Evolutionary conservation across 139 green algal genomes (phyloP).

Genomic region (Auxenochlorella pyrenoidosa): DNA sequence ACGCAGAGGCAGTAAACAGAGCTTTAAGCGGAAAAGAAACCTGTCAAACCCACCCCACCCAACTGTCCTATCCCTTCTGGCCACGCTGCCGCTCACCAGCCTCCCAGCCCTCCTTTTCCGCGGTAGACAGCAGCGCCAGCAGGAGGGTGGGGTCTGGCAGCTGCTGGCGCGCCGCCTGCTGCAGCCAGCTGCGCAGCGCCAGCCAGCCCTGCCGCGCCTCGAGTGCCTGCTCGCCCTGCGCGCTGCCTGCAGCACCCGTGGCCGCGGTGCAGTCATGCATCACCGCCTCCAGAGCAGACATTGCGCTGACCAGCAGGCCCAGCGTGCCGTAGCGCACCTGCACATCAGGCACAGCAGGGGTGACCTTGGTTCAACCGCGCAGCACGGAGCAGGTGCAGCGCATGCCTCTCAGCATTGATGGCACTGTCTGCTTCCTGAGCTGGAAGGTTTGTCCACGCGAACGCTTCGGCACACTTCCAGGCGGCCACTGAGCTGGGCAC

Average conservation of each 20-base stretch:
- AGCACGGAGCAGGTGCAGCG: too few relatives aligned
- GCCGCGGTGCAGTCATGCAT: slow-evolving; percentile 34
- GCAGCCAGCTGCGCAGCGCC: slow-evolving; percentile 20
- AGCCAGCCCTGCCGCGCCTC: slow-evolving; percentile 9
- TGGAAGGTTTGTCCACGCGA: too few relatives aligned
- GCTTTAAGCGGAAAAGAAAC: too few relatives aligned
- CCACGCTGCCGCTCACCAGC: not conserved
- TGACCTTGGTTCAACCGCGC: not conserved
- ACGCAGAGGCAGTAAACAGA: too few relatives aligned
- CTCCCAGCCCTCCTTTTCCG: slow-evolving; percentile 38
- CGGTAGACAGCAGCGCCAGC: slow-evolving; percentile 26
- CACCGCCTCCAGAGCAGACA: slow-evolving; percentile 36
- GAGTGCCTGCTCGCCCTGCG: not conserved
- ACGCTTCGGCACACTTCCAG: too few relatives aligned
- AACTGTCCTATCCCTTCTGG: too few relatives aligned
- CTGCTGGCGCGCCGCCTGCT: slow-evolving; percentile 25
- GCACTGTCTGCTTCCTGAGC: too few relatives aligned
- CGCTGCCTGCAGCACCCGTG: not conserved
- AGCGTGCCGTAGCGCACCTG: slow-evolving; percentile 50
- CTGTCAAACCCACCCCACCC: too few relatives aligned
- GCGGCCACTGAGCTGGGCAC: not conserved
- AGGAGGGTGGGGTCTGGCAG: slow-evolving; percentile 28
- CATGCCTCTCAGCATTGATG: not conserved
- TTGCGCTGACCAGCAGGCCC: slow-evolving; percentile 36
- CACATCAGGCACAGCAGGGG: not conserved